Conservation (phyloP, 371 early-diverging fungal genomes). For the Lichtheimia corymbifera region DNA sequence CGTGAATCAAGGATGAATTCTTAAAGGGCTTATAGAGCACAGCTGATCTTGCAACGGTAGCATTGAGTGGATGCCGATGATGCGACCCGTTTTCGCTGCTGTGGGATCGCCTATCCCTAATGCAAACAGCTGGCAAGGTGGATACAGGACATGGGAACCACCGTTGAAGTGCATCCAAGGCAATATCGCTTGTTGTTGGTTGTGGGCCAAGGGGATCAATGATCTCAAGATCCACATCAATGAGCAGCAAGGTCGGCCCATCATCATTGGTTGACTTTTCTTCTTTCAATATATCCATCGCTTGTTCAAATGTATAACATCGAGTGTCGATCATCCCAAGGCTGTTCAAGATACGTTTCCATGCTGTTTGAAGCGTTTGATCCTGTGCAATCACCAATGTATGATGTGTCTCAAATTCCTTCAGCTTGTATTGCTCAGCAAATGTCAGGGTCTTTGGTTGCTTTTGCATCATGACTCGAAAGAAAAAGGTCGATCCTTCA, state of each 20-base stretch:
- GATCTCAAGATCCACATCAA: conserved; percentile 14
- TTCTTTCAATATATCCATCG: conserved; percentile 2
- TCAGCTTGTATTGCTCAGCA: conserved; percentile 20
- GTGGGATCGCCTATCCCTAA: not conserved
- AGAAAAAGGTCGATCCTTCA: conserved; percentile 48
- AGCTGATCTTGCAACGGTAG: no score
- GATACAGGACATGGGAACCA: conserved; percentile 5
- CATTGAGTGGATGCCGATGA: no score
- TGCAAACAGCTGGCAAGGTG: no score
- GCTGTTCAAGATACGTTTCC: conserved; percentile 9
- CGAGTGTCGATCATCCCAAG: not conserved
- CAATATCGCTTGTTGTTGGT: conserved; percentile 11
- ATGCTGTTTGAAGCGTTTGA: conserved; percentile 6
- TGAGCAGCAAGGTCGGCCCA: conserved; percentile 4
- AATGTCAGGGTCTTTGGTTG: conserved; percentile 21
- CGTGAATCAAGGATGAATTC: conserved; percentile 12
- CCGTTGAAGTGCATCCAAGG: conserved; percentile 4
- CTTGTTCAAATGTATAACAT: conserved; percentile 9
- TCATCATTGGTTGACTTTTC: not conserved
- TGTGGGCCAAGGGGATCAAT: conserved; percentile 11
- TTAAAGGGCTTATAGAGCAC: conserved; percentile 17
- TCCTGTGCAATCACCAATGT: conserved; percentile 20
- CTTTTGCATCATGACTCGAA: conserved; percentile 28
- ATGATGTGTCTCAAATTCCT: conserved; percentile 8
- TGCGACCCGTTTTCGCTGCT: not conserved